Conservation (phyloP, 2,329 filamentous ascomycete genomes). For the Phoma sp. region DNA sequence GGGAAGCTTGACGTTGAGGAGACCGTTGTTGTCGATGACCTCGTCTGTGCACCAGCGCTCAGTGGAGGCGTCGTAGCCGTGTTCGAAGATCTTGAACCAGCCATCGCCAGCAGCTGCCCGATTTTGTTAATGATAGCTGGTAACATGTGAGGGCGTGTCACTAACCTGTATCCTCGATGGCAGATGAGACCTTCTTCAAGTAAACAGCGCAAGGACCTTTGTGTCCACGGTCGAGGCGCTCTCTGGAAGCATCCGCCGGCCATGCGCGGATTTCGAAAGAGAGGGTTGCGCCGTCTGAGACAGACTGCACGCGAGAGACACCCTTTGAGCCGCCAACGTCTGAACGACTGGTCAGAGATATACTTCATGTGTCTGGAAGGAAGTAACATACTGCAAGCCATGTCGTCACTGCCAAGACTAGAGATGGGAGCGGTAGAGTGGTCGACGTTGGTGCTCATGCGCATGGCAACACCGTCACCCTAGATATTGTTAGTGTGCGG, state of each 20-base stretch:
- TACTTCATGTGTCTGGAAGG: no score
- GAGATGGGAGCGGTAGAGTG: constrained; percentile 65
- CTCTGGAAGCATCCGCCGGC: constrained; percentile 61
- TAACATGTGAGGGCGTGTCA: background rate
- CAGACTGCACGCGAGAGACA: constrained; percentile 56
- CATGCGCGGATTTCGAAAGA: constrained; percentile 72
- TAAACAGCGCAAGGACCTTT: constrained; percentile 76
- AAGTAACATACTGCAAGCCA: constrained; percentile 70
- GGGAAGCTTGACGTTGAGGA: constrained; percentile 68
- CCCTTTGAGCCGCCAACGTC: constrained; percentile 57
- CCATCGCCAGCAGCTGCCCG: constrained; percentile 60
- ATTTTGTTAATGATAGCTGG: constrained; percentile 7
- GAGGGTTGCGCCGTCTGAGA: constrained; percentile 61
- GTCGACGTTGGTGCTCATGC: constrained; percentile 64
- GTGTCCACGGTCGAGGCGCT: constrained; percentile 66
- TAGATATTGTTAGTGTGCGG: constrained; percentile 46
- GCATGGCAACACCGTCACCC: constrained; percentile 74
- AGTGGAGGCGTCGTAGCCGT: constrained; percentile 65
- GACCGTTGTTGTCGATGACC: constrained; percentile 68
- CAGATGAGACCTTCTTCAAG: constrained; percentile 70
- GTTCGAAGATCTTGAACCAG: constrained; percentile 81
- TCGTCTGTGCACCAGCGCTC: constrained; percentile 74
- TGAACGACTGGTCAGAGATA: constrained; percentile 31
- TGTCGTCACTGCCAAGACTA: constrained; percentile 64
- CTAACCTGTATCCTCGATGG: constrained; percentile 56